Base-by-base conservation (phyloP, 176 grass and related monocot genomes). In the Elaeis guineensis region DNA sequence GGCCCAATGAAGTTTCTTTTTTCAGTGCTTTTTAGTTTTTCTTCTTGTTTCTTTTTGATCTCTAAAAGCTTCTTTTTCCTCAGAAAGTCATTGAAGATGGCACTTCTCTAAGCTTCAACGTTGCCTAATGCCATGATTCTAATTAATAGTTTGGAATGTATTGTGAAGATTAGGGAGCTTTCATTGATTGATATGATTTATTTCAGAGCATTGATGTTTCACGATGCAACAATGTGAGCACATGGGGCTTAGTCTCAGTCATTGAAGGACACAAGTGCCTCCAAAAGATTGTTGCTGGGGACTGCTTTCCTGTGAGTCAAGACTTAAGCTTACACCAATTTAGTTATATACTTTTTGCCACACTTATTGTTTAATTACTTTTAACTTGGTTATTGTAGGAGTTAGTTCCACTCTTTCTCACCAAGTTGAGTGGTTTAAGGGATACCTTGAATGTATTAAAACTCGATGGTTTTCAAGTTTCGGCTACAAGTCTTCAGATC, bases 181-280 rank as follows among this genome's bases (percentile, higher is more conserved):
- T 35, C 32, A 35, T 35, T 35, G 32, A 35, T 35, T 7, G 11
- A 23, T 11, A 48, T 57, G 16, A 23, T 17, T 35, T 17, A 32
- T 85, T 72, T 61, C 76, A 98, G 93, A 83, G 66, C 35, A 62
- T 98, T 79, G 84, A 98, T 83, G 69, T 92, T 50, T 98, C 93
- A 59, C 83, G 93, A 72, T 98, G 87, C 59, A 73, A 86, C 61
- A 86, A 98, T 54, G 93, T 98, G 62, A 98, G 74, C 64, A 86
- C 84, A 12, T 19, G 73, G 14, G 93, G 87, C 35, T 77, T 98
- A 75, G 75, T 76, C 57, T 82, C 84, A 59, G 78, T 92, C 21
- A 65, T 85, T 24, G 81, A 89, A 78, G 87, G 87, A 72, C 76
- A 82, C 62, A 78, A 71, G n/a, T 57, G 52, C 76, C 81, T 98